Evolutionary conservation across 768 basidiomycete genomes (phyloP).

Genomic region (Lactarius sp.): DNA sequence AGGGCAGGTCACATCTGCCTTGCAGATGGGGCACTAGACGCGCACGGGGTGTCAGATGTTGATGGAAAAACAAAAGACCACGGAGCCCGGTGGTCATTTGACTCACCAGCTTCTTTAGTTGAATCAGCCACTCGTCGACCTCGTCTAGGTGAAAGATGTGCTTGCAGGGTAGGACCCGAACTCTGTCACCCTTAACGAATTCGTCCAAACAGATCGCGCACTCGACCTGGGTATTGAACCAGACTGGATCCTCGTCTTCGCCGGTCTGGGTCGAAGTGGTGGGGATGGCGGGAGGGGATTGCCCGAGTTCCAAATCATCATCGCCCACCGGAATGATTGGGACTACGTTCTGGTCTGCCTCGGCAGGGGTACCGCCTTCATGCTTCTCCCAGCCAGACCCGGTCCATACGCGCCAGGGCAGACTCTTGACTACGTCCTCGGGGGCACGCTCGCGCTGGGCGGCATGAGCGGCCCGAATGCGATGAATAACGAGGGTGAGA

Average conservation of each 20-base stretch:
- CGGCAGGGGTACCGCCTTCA: slow-evolving; percentile 34
- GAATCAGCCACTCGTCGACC: slow-evolving; percentile 88
- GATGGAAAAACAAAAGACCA: slow-evolving; percentile 14
- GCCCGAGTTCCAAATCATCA: slow-evolving; percentile 23
- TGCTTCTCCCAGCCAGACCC: slow-evolving; percentile 79
- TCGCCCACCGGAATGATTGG: slow-evolving; percentile 12
- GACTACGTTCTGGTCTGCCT: background rate
- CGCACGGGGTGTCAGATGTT: background rate
- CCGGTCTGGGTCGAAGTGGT: slow-evolving; percentile 26
- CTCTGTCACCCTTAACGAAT: slow-evolving; percentile 83
- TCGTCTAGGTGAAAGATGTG: slow-evolving; percentile 94
- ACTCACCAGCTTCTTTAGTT: slow-evolving; percentile 87
- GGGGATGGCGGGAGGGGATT: slow-evolving; percentile 8
- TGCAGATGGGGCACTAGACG: slow-evolving; percentile 82
- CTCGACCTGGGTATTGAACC: slow-evolving; percentile 80
- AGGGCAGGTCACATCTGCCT: slow-evolving; percentile 83
- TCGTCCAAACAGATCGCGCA: slow-evolving; percentile 91
- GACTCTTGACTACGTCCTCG: slow-evolving; percentile 66
- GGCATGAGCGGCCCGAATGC: slow-evolving; percentile 75
- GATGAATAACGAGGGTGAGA: slow-evolving; percentile 83
- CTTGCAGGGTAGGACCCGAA: slow-evolving; percentile 88
- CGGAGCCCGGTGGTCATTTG: slow-evolving; percentile 7
- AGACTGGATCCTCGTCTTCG: slow-evolving; percentile 44
- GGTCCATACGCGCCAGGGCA: slow-evolving; percentile 83
- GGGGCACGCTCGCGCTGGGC: slow-evolving; percentile 82